Evolutionary conservation across 331 rosid species (phyloP), one percentile per base, ranked within the genome.

Genomic region (Cydonia oblonga): DNA sequence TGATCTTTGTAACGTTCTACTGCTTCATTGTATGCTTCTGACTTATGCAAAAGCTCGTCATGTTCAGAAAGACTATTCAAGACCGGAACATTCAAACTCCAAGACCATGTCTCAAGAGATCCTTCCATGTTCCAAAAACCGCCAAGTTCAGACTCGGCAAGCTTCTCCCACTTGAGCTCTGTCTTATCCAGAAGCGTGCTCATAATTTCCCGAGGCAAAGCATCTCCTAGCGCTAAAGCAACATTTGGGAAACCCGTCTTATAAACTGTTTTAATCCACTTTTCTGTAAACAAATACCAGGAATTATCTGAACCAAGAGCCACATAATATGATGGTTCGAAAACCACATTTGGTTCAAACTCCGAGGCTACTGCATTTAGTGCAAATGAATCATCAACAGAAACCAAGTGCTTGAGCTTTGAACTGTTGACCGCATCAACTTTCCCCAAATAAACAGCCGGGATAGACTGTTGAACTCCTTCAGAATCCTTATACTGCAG

Each of bases 71-170:
- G 91, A 83, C 96, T 93, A 83, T 88, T 93, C 80, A 93, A 77
- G 80, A 89, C 92, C 5, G 98, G 98, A 76, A 93, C 97, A 26
- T 93, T 91, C 80, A 91, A 84, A 88, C 97, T 91, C 98, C 98
- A 93, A 33, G 98, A 86, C 98, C 98, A 91, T 68, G 98, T 91
- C 51, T 93, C 98, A 2, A 91, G 81, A 79, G 96, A 91, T 84
- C 97, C 98, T 82, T 91, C 96, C 90, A 81, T 85, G 79, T 67
- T 75, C 96, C 96, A 89, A 75, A 93, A 78, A 58, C 96, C 80
- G 66, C 98, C 98, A 7, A 75, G 77, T 80, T 81, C 92, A 26
- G 98, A 91, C 59, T 84, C 88, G 3, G 91, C 76, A 79, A 93
- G 96, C 83, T 84, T 91, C 76, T 87, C 92, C 98, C 98, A 93